phyloP scores from a whole-genome alignment of 139 green algal genomes.

The Closterium sp. region DNA sequence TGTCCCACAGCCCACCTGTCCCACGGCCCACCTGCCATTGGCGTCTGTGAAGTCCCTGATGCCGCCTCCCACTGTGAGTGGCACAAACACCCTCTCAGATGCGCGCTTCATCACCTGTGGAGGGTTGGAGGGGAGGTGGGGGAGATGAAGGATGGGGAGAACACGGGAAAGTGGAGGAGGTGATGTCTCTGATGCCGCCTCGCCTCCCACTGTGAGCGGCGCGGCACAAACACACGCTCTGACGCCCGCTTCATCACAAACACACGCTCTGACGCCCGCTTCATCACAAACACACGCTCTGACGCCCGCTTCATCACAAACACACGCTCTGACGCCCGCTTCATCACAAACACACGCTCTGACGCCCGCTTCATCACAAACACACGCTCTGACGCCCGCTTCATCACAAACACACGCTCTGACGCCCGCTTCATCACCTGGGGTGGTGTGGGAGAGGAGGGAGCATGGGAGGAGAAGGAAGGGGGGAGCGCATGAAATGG shows the following conservation, averaged over 20 bases:
- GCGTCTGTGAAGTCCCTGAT: constrained; percentile 90
- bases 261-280: too few species aligned
- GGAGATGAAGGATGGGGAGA: neutral
- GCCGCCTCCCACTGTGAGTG: constrained; percentile 94
- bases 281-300: too few species aligned
- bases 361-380: too few species aligned
- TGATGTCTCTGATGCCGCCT: constrained; percentile 92
- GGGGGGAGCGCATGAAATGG: too few species aligned
- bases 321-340: constrained; percentile 80
- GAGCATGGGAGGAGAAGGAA: too few species aligned
- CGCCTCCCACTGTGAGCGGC: constrained; percentile 94
- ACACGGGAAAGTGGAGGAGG: neutral
- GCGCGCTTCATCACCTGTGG: constrained; percentile 62
- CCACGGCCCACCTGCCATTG: constrained; percentile 52
- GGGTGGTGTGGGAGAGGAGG: neutral
- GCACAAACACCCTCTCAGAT: constrained; percentile 95
- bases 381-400: too few species aligned
- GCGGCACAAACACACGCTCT: constrained; percentile 80
- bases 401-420: constrained; percentile 96
- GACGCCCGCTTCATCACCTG: constrained; percentile 59
- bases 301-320: too few species aligned
- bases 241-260: too few species aligned
- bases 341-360: too few species aligned
- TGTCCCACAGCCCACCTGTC: neutral
- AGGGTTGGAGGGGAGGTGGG: neutral